These are phyloP conservation scores for Pontederia crassipes DNA, from an alignment of 176 grass and related monocot genomes.

Conservation along the genomic window DNA sequence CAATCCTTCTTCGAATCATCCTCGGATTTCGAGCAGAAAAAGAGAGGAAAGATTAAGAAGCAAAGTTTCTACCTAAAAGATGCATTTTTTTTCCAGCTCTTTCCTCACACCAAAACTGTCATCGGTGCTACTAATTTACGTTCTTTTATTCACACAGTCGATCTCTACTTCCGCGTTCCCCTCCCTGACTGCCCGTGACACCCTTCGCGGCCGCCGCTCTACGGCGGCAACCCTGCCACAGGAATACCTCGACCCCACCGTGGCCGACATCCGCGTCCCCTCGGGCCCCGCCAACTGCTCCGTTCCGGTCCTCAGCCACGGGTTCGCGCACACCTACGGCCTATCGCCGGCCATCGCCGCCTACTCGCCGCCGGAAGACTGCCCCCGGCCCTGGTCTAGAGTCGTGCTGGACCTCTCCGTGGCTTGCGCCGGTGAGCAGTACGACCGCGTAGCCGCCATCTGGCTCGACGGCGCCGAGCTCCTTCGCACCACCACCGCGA, in stretches of 20 bases:
- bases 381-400: conserved; percentile 53
- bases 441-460: conserved; percentile 77
- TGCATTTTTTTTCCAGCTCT: too few species aligned
- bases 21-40: too few species aligned
- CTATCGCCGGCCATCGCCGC: conserved; percentile 26
- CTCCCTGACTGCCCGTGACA: neutral
- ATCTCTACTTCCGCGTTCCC: neutral
- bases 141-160: too few species aligned
- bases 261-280: conserved; percentile 24
- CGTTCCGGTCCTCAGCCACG: conserved; percentile 46
- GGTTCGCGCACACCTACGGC: conserved; percentile 79
- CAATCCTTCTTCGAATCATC: too few species aligned
- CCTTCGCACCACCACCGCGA: conserved; percentile 76
- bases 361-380: conserved; percentile 43
- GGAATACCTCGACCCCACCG: conserved; percentile 63
- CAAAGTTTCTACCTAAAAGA: too few species aligned
- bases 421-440: conserved; percentile 61
- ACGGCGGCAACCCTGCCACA: conserved; percentile 2
- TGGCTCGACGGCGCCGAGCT: conserved; percentile 82
- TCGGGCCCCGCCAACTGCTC: conserved; percentile 27
- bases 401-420: conserved; percentile 65
- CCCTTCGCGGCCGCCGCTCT: neutral
- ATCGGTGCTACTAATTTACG: too few species aligned
- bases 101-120: too few species aligned
- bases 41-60: too few species aligned